Base-by-base conservation (phyloP, 2,329 filamentous ascomycete species). In the Colletotrichum chrysophilum region DNA sequence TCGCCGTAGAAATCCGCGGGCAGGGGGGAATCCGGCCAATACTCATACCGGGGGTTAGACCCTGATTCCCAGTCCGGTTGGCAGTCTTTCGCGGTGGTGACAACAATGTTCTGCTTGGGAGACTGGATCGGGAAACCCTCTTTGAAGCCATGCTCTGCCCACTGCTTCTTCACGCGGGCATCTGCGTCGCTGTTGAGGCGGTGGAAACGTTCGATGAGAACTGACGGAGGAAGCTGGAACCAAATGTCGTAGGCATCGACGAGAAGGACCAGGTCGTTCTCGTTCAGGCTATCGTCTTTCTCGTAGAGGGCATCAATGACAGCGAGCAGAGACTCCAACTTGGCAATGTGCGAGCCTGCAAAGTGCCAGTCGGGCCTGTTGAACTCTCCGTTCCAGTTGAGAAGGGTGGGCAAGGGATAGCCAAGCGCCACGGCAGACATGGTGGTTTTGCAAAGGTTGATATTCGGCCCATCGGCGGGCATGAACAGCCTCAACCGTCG, bases 301-400 rank as follows among this genome's bases (percentile, higher is more conserved):
- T 79, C 76, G 5, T 84, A 79, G 1, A 85, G 74, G 1, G 79
- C 78, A 36, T 84, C 79, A 10, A 84, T 81, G 21, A 78, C 82
- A 2, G 78, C 79, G 0, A 84, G 76, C 4, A 85, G 76, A 38
- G 82, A 82, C 67, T 85, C 83, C 12, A 86, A 80, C 65, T 85
- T 85, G 62, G 84, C 84, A 62, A 84, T 84, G 36, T 84, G 84
- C 60, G 82, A 84, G n/a, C 84, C 84, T 3, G 78, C 79, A 75
- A 85, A 83, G 36, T 86, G 83, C 83, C 83, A 85, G 12, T 81
- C 76, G 1, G 83, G 83, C 0, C 82, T 78, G 68, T 85, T 84
- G 69, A 84, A 85, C 61, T 85, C 84, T 66, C 83, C 79, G 5
- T 80, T 70, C 85, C 85, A 86, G 80, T 85, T 85, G 1, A 86